These are phyloP conservation scores for Hansenula sp. DNA, from an alignment of 1,139 yeast species.

Conservation along the genomic window DNA sequence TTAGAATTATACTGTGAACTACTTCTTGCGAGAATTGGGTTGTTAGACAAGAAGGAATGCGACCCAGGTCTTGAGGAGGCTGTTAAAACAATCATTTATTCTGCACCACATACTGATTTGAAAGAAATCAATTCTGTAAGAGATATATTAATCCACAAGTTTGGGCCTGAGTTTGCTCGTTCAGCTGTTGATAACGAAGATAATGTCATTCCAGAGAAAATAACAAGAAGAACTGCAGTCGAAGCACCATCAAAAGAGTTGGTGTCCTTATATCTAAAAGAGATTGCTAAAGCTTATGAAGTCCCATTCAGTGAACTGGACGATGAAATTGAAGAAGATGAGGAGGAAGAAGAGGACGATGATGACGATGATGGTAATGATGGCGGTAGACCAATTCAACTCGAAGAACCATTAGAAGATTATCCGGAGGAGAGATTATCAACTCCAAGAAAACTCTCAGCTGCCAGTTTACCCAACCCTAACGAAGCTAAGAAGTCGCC, in stretches of 20 bases:
- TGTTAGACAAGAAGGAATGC: constrained; percentile 45
- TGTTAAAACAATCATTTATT: constrained; percentile 62
- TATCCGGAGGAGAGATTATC: constrained; percentile 17
- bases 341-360: constrained; percentile 25
- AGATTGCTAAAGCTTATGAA: constrained; percentile 76
- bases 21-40: constrained; percentile 66
- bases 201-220: constrained; percentile 59
- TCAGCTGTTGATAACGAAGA: constrained; percentile 58
- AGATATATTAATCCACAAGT: constrained; percentile 60
- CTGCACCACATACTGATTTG: constrained; percentile 72
- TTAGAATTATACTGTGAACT: constrained; percentile 84
- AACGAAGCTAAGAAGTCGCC: constrained; percentile 33
- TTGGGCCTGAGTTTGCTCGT: constrained; percentile 62
- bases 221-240: constrained; percentile 57
- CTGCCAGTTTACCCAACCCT: constrained; percentile 27
- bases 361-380: constrained; percentile 27
- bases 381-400: constrained; percentile 22
- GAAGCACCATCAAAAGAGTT: constrained; percentile 66
- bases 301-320: constrained; percentile 66
- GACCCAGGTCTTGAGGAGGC: constrained; percentile 74
- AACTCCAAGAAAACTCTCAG: constrained; percentile 26
- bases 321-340: constrained; percentile 36
- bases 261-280: constrained; percentile 68
- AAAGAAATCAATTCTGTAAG: constrained; percentile 63
- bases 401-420: constrained; percentile 21